Evolutionary conservation across 108 stramenopile species (phyloP), one percentile per base, ranked within the genome.

Genomic region (Epithemia pelagica): DNA sequence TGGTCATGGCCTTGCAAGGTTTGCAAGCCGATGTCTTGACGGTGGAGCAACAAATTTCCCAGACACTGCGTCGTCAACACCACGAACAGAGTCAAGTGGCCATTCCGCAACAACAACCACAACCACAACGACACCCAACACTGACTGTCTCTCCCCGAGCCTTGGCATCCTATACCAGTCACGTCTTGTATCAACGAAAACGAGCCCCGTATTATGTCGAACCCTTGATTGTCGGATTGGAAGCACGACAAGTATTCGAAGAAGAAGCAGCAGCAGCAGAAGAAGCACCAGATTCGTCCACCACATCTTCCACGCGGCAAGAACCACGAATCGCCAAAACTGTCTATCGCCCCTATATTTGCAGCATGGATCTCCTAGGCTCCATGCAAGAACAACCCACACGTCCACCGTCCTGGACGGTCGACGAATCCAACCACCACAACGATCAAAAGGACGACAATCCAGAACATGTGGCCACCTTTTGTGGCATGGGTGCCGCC

Each of bases 1-100:
- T 82, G 18, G 61, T 94, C 72, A 56, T 94, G 31, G 92, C 81
- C 10, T 89, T 88, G 78, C 72, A 81, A 0, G 92, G 92, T 8
- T 66, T 94, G 63, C 82, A 86, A 54, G 92, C 89, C 23, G 89
- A 94, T 65, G 89, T 90, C 0, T 78, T 81, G 59, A 64, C 83
- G n/a, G 74, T 94, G 37, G 58, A 77, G 7, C 81, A 93, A 62
- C 81, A 84, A 54, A 61, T 90, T 54, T 51, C 62, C 54, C n/a
- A n/a, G n/a, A 46, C 37, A 15, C 5, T 46, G 37, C 10, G 10
- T 5, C 5, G 5, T 5, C 37, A 46, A 46, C 37, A 46, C 37
- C 37, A 46, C 37, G 15, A 10, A 5, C 10, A 46, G 37, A 63
- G 65, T 1, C 67, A 83, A 33, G 67, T 90, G 7, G 67, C 64